Percentiles rank a stretch among this genome's conserved stretches.
These are phyloP conservation scores for Cladophialophora yegresii DNA, from an alignment of 2,329 filamentous ascomycete species.

Conservation along the genomic window DNA sequence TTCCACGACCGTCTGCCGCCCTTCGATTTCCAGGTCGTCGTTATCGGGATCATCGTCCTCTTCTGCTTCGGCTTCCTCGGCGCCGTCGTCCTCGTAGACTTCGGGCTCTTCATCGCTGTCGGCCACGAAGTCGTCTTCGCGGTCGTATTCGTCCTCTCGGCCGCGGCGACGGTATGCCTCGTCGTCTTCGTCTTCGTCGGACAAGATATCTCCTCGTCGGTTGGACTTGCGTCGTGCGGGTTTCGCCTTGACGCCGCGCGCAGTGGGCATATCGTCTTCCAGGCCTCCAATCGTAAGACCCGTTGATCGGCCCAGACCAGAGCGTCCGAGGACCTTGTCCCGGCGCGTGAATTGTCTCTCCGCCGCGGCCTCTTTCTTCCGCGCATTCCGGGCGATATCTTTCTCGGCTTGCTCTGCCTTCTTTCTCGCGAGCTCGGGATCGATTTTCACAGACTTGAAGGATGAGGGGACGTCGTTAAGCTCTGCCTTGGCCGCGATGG, in stretches of 20 bases:
- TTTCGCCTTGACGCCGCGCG: slow-evolving; percentile 40
- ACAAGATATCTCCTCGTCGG: slow-evolving; percentile 52
- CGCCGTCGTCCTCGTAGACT: slow-evolving; percentile 48
- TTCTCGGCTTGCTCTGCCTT: slow-evolving; percentile 62
- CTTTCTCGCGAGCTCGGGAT: slow-evolving; percentile 63
- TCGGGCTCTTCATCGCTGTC: slow-evolving; percentile 53
- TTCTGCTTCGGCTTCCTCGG: slow-evolving; percentile 43
- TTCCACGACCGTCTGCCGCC: slow-evolving; percentile 34
- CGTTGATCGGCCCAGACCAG: slow-evolving; percentile 47
- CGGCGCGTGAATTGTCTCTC: slow-evolving; percentile 58
- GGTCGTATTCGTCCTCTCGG: slow-evolving; percentile 80
- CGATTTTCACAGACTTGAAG: slow-evolving; percentile 53
- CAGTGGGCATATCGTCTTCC: slow-evolving; percentile 57
- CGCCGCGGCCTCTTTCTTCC: slow-evolving; percentile 58
- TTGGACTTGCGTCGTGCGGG: slow-evolving; percentile 45
- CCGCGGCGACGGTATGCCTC: slow-evolving; percentile 48
- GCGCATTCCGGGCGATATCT: slow-evolving; percentile 57
- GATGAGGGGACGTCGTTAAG: slow-evolving; percentile 50
- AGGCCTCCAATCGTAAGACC: slow-evolving; percentile 60
- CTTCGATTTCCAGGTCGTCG: slow-evolving; percentile 44
- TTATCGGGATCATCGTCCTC: slow-evolving; percentile 47
- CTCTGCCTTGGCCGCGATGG: slow-evolving; percentile 59
- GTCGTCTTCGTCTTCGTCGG: slow-evolving; percentile 51
- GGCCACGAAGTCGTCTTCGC: slow-evolving; percentile 75
- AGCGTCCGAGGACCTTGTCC: slow-evolving; percentile 50